A percentile compares a stretch with the other conserved stretches of the same genome.
Conservation (phyloP, 192 early-diverging fungal genomes). For the Gonapodya sp. region DNA sequence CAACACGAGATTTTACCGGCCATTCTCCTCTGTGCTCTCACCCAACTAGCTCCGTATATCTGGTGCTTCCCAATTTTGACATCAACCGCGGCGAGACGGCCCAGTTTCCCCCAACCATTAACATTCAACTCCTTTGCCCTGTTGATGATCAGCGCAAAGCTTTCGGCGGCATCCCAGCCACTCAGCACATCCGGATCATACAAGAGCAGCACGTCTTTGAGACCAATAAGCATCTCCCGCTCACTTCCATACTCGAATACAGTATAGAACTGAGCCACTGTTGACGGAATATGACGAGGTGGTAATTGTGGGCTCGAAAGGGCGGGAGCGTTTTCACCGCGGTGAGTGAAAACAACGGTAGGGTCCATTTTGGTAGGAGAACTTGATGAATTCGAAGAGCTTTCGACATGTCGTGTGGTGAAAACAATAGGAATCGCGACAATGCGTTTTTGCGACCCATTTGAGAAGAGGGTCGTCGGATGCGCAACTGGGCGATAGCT, state of each 20-base stretch:
- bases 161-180: not conserved
- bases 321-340: not conserved
- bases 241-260: not conserved
- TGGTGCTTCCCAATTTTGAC: not conserved
- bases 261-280: not conserved
- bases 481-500: not conserved
- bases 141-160: not conserved
- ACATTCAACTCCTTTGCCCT: not conserved
- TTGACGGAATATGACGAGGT: not conserved
- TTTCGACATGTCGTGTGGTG: not conserved
- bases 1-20: not conserved
- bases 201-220: not conserved
- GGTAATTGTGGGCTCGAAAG: not conserved
- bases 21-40: slow-evolving; percentile 5
- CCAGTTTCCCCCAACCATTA: not conserved
- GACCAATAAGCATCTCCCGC: not conserved
- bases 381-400: not conserved
- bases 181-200: not conserved
- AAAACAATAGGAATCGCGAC: not conserved
- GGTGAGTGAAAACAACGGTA: not conserved
- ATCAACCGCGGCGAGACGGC: not conserved
- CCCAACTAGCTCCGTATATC: not conserved
- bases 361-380: not conserved
- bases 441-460: not conserved
- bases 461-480: not conserved